Base-by-base conservation (phyloP, 1,284 basidiomycete species). In the Boletus albobrunnescens region DNA sequence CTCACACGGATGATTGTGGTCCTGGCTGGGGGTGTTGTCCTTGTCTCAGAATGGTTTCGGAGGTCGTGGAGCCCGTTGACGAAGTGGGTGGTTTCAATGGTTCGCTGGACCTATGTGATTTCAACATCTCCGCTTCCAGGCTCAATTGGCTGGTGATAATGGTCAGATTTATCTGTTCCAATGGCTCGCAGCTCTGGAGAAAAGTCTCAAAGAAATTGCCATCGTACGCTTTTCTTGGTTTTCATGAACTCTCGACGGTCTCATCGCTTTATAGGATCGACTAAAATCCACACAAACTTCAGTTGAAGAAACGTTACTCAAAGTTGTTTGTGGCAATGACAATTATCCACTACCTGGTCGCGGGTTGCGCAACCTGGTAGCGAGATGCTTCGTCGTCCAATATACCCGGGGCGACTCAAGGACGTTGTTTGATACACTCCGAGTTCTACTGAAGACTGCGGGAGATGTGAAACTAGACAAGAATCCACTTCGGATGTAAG, bases 361-460 rank as follows among this genome's bases (percentile, higher is more conserved):
- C 19, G 91, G 91, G 3, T 72, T 93, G 41, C 79, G 95, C 31
- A 86, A 88, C 51, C 73, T 92, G 3, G 78, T 88, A 39, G 82
- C 89, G 6, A 76, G 89, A 71, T 92, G 90, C 59, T 69, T 97
- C 36, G 71, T 91, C 44, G 66, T 75, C 17, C 60, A 96, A n/a
- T 94, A 95, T 68, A 77, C 75, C 28, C 78, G 84, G 14, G 89
- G 88, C 54, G 94, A 97, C 61, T 85, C 84, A 3, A 79, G 84
- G 63, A 82, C 85, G 1, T 69, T 96, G 43, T 97, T 94, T 58
- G 94, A 98, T 59, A 86, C 89, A 7, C 65, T 95, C n/a, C 88
- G 92, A 59, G 65, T 77, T 1, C 76, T 94, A 45, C 67, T 94
- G 46, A 91, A 84, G 68, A 77, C 85, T 11, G 82, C 84, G 0